These are phyloP conservation scores for Dissoconium aciculare DNA, from an alignment of 2,329 filamentous ascomycete genomes.

Conservation along the genomic window DNA sequence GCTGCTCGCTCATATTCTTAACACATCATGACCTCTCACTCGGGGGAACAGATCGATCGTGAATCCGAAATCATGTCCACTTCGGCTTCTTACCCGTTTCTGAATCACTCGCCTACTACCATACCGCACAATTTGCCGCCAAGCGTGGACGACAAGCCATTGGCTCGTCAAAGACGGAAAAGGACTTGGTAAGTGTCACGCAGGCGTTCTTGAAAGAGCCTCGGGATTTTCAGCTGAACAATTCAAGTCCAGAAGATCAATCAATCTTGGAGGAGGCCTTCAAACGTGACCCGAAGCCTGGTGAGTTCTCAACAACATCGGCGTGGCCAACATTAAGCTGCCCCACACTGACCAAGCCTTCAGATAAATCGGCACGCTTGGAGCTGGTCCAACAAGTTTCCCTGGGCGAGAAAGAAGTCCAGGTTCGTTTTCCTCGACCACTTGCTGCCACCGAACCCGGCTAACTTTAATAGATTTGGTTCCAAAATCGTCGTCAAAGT, in stretches of 20 bases:
- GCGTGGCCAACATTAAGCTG: too few relatives aligned
- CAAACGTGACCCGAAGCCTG: slow-evolving; percentile 65
- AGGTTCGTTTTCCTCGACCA: slow-evolving; percentile 44
- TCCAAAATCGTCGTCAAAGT: slow-evolving; percentile 88
- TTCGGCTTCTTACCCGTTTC: slow-evolving; percentile 37
- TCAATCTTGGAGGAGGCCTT: slow-evolving; percentile 77
- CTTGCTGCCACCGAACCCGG: background rate
- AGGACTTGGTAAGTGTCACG: slow-evolving; percentile 40
- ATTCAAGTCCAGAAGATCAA: slow-evolving; percentile 81
- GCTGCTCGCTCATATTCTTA: too few relatives aligned
- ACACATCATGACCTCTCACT: too few relatives aligned
- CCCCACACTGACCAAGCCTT: too few relatives aligned
- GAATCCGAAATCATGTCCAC: too few relatives aligned
- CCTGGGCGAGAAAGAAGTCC: slow-evolving; percentile 88
- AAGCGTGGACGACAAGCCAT: slow-evolving; percentile 43
- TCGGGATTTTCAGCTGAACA: slow-evolving; percentile 1
- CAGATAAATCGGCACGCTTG: slow-evolving; percentile 69
- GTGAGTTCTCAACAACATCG: slow-evolving; percentile 1
- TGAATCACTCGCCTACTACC: slow-evolving; percentile 45
- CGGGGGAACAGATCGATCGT: too few relatives aligned
- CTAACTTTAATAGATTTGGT: slow-evolving; percentile 64
- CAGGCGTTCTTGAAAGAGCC: background rate
- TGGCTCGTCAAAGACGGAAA: slow-evolving; percentile 45
- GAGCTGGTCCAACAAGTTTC: slow-evolving; percentile 74
- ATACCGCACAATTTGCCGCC: slow-evolving; percentile 39